A percentile compares a stretch with the other conserved stretches of the same genome.
phyloP scores from a whole-genome alignment of 148 eudicot genomes.

The Hydrangea macrophylla region DNA sequence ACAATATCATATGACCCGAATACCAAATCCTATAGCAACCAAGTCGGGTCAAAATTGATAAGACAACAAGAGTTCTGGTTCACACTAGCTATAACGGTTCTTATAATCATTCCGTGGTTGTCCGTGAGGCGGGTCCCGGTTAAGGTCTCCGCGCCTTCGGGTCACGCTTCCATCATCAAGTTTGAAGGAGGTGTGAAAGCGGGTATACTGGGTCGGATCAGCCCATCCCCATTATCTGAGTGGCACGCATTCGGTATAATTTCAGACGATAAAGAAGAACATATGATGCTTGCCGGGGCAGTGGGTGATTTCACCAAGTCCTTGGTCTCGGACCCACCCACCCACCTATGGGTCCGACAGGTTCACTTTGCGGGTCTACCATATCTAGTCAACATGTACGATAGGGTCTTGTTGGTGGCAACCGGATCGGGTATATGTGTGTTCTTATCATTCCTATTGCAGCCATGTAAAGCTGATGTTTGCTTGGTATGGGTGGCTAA shows the following conservation, averaged over 20 bases:
- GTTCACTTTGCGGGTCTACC: conserved; percentile 51
- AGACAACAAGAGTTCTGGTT: conserved; percentile 42
- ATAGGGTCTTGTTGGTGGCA: conserved; percentile 42
- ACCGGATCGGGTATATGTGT: conserved; percentile 51
- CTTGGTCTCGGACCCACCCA: conserved; percentile 38
- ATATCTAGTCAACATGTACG: conserved; percentile 39
- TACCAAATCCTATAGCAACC: conserved; percentile 27
- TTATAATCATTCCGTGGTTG: conserved; percentile 46
- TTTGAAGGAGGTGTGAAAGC: conserved; percentile 43
- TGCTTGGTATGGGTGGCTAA: conserved; percentile 48
- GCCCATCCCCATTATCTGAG: conserved; percentile 52
- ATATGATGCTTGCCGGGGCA: conserved; percentile 56
- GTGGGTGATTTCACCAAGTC: conserved; percentile 58
- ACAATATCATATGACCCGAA: conserved; percentile 35
- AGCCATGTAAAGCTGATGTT: conserved; percentile 35
- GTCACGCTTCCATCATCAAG: conserved; percentile 47
- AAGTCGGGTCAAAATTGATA: conserved; percentile 16
- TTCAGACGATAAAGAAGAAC: conserved; percentile 37
- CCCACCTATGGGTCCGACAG: conserved; percentile 48
- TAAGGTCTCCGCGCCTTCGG: conserved; percentile 36
- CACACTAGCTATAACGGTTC: conserved; percentile 23
- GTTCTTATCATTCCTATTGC: conserved; percentile 43
- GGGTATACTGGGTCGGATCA: conserved; percentile 45
- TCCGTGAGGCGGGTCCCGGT: conserved; percentile 45
- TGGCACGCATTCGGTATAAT: conserved; percentile 59